Conservation (phyloP, 164 flowering plant genomes). For the Paratinospora sagittata region DNA sequence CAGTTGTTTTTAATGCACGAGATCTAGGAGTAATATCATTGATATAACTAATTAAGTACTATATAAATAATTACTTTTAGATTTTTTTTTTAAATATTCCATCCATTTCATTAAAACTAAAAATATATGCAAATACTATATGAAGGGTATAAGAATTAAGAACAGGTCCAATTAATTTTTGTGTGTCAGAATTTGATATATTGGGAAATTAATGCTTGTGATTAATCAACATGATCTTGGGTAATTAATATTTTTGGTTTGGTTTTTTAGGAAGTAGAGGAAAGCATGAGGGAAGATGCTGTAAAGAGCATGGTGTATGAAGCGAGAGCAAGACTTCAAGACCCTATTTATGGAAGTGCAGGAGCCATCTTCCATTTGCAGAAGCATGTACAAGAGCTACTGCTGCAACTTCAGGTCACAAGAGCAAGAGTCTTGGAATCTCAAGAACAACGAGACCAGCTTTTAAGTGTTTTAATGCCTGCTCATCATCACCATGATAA, state of each 20-base stretch:
- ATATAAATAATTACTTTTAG: too few relatives aligned
- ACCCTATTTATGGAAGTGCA: conserved; percentile 1
- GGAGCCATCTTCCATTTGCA: conserved; percentile 1
- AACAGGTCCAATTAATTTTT: too few relatives aligned
- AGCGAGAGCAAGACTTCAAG: neutral
- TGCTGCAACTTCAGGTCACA: neutral
- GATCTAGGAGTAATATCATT: too few relatives aligned
- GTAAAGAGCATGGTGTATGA: conserved; percentile 4
- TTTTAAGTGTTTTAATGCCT: neutral
- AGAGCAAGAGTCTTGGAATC: neutral
- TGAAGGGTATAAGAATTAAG: too few relatives aligned
- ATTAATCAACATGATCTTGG: neutral
- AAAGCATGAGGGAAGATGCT: conserved; percentile 1
- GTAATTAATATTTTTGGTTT: neutral
- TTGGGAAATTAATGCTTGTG: too few relatives aligned
- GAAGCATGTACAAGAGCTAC: neutral
- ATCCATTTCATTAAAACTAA: too few relatives aligned
- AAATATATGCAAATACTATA: too few relatives aligned
- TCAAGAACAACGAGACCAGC: conserved; percentile 1
- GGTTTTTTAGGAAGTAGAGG: conserved; percentile 1
- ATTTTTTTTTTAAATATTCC: too few relatives aligned
- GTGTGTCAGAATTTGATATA: too few relatives aligned
- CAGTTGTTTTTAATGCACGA: neutral
- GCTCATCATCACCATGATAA: neutral
- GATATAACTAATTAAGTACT: too few relatives aligned